Conservation (phyloP, 768 basidiomycete species). For the Thelephora ganbajun region DNA sequence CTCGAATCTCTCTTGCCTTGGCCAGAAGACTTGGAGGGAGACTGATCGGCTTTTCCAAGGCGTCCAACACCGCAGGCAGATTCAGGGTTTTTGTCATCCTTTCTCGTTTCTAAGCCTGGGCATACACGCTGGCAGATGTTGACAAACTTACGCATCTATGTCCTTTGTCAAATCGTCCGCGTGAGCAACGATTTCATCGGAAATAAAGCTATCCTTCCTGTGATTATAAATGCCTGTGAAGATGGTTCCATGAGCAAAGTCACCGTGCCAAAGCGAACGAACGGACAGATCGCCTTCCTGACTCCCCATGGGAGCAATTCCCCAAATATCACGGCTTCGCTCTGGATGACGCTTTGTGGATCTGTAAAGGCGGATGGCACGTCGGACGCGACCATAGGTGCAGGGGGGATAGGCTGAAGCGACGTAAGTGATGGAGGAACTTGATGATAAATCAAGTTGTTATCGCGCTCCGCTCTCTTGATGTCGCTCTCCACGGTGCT, state of each 20-base stretch:
- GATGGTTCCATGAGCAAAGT: not conserved
- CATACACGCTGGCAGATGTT: not conserved
- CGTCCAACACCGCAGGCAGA: constrained; percentile 78
- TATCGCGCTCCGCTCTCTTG: constrained; percentile 72
- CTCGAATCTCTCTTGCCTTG: constrained; percentile 74
- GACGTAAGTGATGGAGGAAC: constrained; percentile 65
- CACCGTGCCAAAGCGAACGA: not conserved
- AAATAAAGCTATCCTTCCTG: constrained; percentile 54
- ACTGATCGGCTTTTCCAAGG: constrained; percentile 74
- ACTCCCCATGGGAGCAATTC: constrained; percentile 80
- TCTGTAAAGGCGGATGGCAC: constrained; percentile 44
- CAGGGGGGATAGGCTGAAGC: constrained; percentile 48
- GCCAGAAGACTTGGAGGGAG: constrained; percentile 78
- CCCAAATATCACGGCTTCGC: constrained; percentile 51
- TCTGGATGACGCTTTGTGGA: constrained; percentile 38
- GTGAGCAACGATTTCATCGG: constrained; percentile 48
- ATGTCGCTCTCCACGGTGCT: constrained; percentile 56
- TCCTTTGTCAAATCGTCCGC: constrained; percentile 47
- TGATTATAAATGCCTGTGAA: constrained; percentile 72
- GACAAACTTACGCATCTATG: not conserved
- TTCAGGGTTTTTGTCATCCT: constrained; percentile 61
- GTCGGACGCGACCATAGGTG: constrained; percentile 48
- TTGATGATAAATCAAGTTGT: constrained; percentile 90
- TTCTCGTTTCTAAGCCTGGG: constrained; percentile 5
- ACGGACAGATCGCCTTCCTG: constrained; percentile 72